Evolutionary conservation across 176 grass and related monocot species (phyloP).

Genomic region (Hsuehochloa calcarea): DNA sequence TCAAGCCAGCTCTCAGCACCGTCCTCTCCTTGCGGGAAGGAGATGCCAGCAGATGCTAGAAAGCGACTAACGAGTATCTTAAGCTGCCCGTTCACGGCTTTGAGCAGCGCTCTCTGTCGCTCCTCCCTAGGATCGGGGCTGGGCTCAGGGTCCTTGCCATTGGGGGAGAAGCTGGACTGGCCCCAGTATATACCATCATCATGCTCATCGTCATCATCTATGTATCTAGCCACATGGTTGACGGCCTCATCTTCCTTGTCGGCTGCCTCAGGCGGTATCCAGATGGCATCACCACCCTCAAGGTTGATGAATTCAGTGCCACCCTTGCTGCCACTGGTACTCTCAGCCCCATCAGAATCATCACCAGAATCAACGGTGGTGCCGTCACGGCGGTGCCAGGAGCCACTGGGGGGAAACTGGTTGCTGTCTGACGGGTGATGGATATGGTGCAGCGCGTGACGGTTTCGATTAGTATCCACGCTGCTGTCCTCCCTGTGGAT

Average conservation of each 20-base stretch:
- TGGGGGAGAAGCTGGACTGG: constrained; percentile 7
- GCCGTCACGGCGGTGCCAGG: no score
- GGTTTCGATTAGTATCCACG: no score
- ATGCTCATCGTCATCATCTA: constrained; percentile 17
- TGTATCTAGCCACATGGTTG: background rate
- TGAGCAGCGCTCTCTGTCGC: constrained; percentile 47
- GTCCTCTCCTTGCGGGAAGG: constrained; percentile 10
- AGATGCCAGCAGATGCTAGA: constrained; percentile 41
- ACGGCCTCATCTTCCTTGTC: constrained; percentile 21
- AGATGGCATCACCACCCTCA: constrained; percentile 32
- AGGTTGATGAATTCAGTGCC: background rate
- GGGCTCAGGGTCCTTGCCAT: constrained; percentile 6
- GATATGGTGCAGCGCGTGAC: no score
- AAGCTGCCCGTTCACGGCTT: constrained; percentile 59
- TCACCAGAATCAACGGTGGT: background rate
- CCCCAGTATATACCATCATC: constrained; percentile 23
- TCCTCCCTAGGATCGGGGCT: constrained; percentile 22
- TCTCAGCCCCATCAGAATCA: background rate
- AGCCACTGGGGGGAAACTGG: no score
- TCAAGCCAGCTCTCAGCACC: constrained; percentile 46
- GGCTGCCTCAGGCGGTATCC: constrained; percentile 56
- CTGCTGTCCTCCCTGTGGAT: no score
- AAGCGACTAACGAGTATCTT: constrained; percentile 69
- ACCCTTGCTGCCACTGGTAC: background rate
- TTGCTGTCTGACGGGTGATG: background rate